phyloP scores from a whole-genome alignment of 2,329 filamentous ascomycete species.

The Metarhizium robertsii region DNA sequence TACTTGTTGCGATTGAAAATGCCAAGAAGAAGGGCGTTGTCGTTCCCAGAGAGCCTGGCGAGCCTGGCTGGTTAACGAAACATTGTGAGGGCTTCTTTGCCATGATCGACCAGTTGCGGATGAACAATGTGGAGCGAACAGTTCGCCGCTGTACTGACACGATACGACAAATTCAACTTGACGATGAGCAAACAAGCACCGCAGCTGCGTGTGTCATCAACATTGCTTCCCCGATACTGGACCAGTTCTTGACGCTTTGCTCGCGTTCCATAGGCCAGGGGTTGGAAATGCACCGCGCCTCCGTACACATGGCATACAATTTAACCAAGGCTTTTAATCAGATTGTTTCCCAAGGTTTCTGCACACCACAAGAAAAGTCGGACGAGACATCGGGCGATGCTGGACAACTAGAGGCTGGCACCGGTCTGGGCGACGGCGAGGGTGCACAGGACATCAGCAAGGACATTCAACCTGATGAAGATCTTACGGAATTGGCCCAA shows the following conservation, averaged over 20 bases:
- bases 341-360: conserved; percentile 80
- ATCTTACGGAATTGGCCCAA: conserved; percentile 83
- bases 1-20: conserved; percentile 73
- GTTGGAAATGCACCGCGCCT: conserved; percentile 56
- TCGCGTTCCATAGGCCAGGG: conserved; percentile 49
- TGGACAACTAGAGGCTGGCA: conserved; percentile 81
- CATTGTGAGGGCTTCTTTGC: conserved; percentile 41
- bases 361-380: conserved; percentile 74
- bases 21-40: conserved; percentile 46
- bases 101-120: conserved; percentile 50
- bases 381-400: conserved; percentile 59
- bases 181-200: conserved; percentile 15
- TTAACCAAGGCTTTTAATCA: conserved; percentile 71
- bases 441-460: conserved; percentile 97
- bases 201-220: conserved; percentile 22
- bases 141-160: conserved; percentile 28
- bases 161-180: conserved; percentile 23
- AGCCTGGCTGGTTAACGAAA: conserved; percentile 24
- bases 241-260: conserved; percentile 60
- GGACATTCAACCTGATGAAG: conserved; percentile 88
- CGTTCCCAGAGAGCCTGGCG: conserved; percentile 23
- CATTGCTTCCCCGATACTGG: conserved; percentile 54
- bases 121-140: conserved; percentile 41
- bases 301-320: conserved; percentile 64
- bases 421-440: conserved; percentile 88